A percentile compares a stretch with the other conserved stretches of the same genome.
phyloP scores from a whole-genome alignment of 306 rosid species.

The Citrullus colocynthis region DNA sequence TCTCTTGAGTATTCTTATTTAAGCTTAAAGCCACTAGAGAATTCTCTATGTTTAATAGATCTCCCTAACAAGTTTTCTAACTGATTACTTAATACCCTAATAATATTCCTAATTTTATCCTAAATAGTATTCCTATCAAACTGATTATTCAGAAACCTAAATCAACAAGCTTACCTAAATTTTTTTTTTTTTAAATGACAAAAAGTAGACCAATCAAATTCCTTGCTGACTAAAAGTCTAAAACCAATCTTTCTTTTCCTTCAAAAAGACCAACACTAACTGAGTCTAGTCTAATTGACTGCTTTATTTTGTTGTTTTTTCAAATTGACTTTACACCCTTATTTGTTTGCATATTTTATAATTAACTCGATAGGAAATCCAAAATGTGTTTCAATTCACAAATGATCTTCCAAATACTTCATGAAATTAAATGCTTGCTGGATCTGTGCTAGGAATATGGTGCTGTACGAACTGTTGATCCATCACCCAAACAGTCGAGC shows the following conservation, averaged over 20 bases:
- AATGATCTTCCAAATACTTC: not conserved
- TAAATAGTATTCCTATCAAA: no score
- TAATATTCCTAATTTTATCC: no score
- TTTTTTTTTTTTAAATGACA: not conserved
- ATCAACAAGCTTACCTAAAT: not conserved
- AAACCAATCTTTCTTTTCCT: not conserved
- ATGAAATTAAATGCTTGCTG: not conserved
- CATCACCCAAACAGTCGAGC: conserved; percentile 30
- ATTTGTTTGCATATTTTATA: not conserved
- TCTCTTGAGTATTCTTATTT: not conserved
- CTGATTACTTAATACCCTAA: no score
- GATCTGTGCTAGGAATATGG: conserved; percentile 32
- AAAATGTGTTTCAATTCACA: not conserved
- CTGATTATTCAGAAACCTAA: not conserved
- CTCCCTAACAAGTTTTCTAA: no score
- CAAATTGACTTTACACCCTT: not conserved
- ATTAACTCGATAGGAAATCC: not conserved
- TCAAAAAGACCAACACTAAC: not conserved
- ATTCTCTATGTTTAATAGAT: no score
- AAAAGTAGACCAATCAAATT: not conserved
- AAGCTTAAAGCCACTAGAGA: not conserved
- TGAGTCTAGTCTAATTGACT: not conserved
- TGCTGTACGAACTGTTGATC: conserved; percentile 14
- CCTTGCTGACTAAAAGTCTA: not conserved
- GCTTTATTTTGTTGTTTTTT: not conserved